phyloP scores from a whole-genome alignment of 169 alveolate genomes.

The Cryptosporidium sp. region DNA sequence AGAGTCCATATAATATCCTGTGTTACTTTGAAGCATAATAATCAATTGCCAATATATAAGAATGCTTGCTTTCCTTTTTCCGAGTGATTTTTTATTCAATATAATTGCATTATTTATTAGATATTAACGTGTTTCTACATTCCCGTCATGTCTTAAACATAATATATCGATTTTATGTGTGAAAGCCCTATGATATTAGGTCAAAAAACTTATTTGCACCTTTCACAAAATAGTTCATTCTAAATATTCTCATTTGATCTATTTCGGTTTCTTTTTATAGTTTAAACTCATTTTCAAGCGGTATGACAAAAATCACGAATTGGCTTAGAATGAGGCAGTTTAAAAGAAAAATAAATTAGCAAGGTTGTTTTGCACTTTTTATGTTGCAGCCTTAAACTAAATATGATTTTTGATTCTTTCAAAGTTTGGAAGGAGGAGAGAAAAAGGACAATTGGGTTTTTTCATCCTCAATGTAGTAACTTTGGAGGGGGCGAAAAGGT shows the following conservation, averaged over 20 bases:
- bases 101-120: neutral
- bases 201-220: neutral
- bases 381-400: neutral
- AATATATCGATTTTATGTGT: neutral
- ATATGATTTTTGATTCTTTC: slow-evolving; percentile 3
- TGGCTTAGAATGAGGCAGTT: neutral
- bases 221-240: neutral
- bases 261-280: neutral
- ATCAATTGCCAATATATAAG: neutral
- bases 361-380: neutral
- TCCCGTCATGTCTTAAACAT: slow-evolving; percentile 40
- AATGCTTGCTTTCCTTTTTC: neutral
- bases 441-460: slow-evolving; percentile 51
- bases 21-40: slow-evolving; percentile 42
- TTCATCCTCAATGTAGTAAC: slow-evolving; percentile 74
- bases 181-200: neutral
- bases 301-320: neutral
- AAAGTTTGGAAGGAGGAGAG: slow-evolving; percentile 35
- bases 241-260: neutral
- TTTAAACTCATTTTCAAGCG: neutral
- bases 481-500: slow-evolving; percentile 78
- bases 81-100: neutral
- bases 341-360: neutral
- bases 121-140: slow-evolving; percentile 33
- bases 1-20: slow-evolving; percentile 61